Base-by-base conservation (phyloP, 139 green algal species). In the Haematococcus sp. region DNA sequence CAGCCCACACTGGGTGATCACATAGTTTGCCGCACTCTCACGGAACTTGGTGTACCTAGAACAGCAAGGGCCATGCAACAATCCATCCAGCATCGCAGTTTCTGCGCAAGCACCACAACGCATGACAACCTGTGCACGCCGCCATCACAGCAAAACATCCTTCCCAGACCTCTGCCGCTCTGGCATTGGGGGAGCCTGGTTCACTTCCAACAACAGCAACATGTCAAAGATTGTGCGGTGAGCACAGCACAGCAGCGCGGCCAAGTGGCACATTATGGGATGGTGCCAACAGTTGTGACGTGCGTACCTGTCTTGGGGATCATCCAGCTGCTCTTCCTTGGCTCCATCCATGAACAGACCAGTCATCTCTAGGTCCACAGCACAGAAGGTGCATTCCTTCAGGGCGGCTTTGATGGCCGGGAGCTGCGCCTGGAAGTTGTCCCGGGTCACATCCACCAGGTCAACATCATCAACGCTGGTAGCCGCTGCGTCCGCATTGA, bases 321-420 rank as follows among this genome's bases (percentile, higher is more conserved):
- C 84, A 46, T 93, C 90, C 65, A 93, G 73, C 49, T 81, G 92
- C 5, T 73, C 46, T 19, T 80, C 75, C n/a, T 64, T 63, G 7
- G 59, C 69, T 9, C 83, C 76, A 17, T 88, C 71, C 27, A 87
- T 56, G 65, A 91, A 89, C 52, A 95, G 73, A 0, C 90, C 89
- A n/a, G 88, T 92, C 88, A 93, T 93, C 67, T 94, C 89, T 54
- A 82, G 87, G 80, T 94, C 89, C 35, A 94, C 77, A 13, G 84
- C 60, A 65, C 75, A 88, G 55, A 90, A 90, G 32, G 63, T 52
- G 63, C 60, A 75, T 2, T 74, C 61, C 30, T 79, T 40, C 40
- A 87, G 54, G 11, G 79, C 73, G 27, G 65, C 19, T 20, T 30
- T 22, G 30, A 75, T 63, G 11, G 11, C 11, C 20, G 69, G 69